Evolutionary conservation across 345 rosid genomes (phyloP).

Genomic region (Excoecaria cochinchinensis): DNA sequence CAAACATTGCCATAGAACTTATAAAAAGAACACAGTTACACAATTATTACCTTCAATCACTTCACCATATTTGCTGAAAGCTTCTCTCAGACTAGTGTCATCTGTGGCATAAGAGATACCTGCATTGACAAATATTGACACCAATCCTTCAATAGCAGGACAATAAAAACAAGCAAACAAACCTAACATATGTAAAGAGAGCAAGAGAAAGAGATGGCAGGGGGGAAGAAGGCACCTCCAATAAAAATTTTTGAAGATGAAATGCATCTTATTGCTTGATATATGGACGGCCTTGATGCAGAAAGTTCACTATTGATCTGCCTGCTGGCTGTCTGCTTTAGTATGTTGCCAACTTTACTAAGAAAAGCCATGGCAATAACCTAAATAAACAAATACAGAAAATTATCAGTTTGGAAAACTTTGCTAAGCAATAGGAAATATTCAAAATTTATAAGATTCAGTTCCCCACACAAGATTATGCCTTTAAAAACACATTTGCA

Average conservation of each 20-base stretch:
- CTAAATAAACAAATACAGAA: background rate
- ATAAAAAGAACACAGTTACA: background rate
- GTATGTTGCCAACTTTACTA: constrained; percentile 63
- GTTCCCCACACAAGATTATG: too few species aligned
- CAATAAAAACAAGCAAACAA: background rate
- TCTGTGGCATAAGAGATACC: constrained; percentile 72
- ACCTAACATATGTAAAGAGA: background rate
- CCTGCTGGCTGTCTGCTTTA: constrained; percentile 62
- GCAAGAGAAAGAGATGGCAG: too few species aligned
- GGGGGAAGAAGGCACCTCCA: constrained; percentile 53
- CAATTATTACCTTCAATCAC: constrained; percentile 61
- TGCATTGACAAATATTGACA: constrained; percentile 24
- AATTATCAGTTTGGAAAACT: background rate
- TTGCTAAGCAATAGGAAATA: background rate
- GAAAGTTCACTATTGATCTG: constrained; percentile 46
- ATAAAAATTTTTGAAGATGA: constrained; percentile 74
- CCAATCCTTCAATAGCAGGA: background rate
- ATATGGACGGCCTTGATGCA: constrained; percentile 58
- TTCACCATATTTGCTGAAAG: constrained; percentile 76
- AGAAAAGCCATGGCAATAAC: constrained; percentile 70
- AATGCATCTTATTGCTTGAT: constrained; percentile 72
- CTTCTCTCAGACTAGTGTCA: constrained; percentile 61
- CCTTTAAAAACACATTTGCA: background rate
- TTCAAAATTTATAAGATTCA: background rate
- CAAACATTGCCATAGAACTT: background rate